Evolutionary conservation across 345 rosid species (phyloP).

Genomic region (Nephelium lappaceum): DNA sequence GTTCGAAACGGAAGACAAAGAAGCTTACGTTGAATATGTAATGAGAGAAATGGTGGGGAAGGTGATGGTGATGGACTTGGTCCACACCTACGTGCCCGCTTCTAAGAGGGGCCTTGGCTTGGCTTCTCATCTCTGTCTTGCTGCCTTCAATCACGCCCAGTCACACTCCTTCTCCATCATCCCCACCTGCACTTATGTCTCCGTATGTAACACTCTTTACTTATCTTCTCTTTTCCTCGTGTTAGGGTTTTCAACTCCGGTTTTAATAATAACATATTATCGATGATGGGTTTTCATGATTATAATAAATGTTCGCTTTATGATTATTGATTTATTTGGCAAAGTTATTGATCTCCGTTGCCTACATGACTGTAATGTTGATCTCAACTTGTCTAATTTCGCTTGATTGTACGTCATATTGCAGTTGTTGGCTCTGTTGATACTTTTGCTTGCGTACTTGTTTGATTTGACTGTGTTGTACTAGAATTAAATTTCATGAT

Average conservation of each 20-base stretch:
- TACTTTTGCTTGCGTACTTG: background rate
- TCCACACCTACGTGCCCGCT: constrained; percentile 79
- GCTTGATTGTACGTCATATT: background rate
- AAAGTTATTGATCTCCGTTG: too few species aligned
- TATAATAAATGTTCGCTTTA: background rate
- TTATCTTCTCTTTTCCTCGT: background rate
- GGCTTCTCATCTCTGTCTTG: constrained; percentile 82
- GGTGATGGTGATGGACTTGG: constrained; percentile 79
- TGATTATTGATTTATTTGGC: background rate
- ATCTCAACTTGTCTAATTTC: background rate
- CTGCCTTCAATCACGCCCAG: constrained; percentile 76
- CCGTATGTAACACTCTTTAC: constrained; percentile 37
- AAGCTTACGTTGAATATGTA: constrained; percentile 71
- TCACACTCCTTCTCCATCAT: constrained; percentile 61
- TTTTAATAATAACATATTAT: background rate
- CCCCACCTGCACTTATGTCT: constrained; percentile 89
- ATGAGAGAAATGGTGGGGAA: constrained; percentile 51
- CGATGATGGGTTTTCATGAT: background rate
- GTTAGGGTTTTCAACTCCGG: background rate
- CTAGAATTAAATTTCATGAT: background rate
- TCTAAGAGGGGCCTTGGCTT: constrained; percentile 82
- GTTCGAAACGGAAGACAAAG: constrained; percentile 91
- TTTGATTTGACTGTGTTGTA: background rate
- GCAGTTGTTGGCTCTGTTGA: background rate
- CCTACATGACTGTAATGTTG: too few species aligned